Conservation (phyloP, 2,329 filamentous ascomycete genomes). For the Chaetothyriales sp. region DNA sequence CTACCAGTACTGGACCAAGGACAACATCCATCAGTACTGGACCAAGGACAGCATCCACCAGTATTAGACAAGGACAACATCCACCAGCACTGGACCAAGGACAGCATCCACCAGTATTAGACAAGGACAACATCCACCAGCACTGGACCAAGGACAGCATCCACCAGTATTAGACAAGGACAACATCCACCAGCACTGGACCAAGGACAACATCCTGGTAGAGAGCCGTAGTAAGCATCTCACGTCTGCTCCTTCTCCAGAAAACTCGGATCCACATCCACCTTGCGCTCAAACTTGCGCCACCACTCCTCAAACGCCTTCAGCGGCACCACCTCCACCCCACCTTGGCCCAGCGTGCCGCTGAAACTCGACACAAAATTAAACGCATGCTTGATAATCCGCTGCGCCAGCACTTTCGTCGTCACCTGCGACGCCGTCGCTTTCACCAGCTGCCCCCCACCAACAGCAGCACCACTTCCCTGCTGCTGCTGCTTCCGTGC, state of each 20-base stretch:
- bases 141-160: too few relatives aligned
- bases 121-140: too few relatives aligned
- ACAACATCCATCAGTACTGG: too few relatives aligned
- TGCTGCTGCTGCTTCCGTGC: constrained; percentile 19
- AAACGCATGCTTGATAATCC: constrained; percentile 93
- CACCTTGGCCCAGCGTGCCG: constrained; percentile 42
- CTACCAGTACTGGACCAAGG: too few relatives aligned
- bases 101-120: too few relatives aligned
- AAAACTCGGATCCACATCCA: constrained; percentile 78
- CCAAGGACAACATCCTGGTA: too few relatives aligned
- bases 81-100: too few relatives aligned
- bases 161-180: too few relatives aligned
- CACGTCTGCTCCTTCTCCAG: constrained; percentile 49
- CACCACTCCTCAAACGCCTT: constrained; percentile 97
- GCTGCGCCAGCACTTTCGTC: constrained; percentile 70
- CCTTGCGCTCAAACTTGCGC: constrained; percentile 80
- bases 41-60: too few relatives aligned
- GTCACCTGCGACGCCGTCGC: not conserved
- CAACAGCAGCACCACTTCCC: not conserved
- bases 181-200: too few relatives aligned
- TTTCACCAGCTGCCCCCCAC: not conserved
- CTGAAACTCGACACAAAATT: constrained; percentile 89
- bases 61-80: too few relatives aligned
- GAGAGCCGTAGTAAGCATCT: constrained; percentile 23
- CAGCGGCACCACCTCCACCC: constrained; percentile 78